Evolutionary conservation across 179 eudicot species (phyloP).

Genomic region (Beta corolliflora): DNA sequence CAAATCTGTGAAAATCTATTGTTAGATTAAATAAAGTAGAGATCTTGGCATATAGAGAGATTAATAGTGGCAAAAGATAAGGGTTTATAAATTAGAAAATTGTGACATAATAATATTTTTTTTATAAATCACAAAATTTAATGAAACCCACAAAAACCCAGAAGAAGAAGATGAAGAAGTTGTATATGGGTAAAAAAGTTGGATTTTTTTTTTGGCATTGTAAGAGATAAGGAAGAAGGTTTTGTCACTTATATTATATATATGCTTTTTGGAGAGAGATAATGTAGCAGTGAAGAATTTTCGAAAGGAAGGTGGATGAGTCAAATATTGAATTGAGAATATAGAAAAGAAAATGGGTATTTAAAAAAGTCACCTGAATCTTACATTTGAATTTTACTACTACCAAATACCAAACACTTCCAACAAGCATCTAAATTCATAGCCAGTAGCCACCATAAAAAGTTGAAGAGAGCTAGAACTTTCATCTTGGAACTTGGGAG

Average conservation of each 20-base stretch:
- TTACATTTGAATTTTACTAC: constrained; percentile 6
- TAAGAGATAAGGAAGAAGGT: neutral
- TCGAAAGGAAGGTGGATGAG: constrained; percentile 7
- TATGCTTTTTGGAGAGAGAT: neutral
- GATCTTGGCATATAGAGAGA: neutral
- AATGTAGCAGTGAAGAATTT: constrained; percentile 11
- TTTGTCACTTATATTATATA: neutral
- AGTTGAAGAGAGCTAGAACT: neutral
- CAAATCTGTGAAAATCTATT: neutral
- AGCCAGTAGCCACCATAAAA: constrained; percentile 23
- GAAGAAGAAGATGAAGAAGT: neutral
- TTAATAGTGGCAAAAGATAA: too few relatives aligned
- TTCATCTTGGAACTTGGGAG: neutral
- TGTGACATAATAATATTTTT: neutral
- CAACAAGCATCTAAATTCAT: neutral
- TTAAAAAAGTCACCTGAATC: constrained; percentile 19
- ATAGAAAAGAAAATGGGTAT: constrained; percentile 7
- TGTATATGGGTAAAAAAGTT: neutral
- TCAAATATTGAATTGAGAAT: neutral
- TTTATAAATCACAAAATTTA: neutral
- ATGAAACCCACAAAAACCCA: constrained; percentile 19
- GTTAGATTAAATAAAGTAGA: neutral
- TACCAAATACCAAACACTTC: constrained; percentile 18
- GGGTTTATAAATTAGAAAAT: neutral
- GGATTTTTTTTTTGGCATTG: neutral